phyloP scores from a whole-genome alignment of 2,329 filamentous ascomycete genomes.

The Ophiocordyceps camponoti-leonardi region DNA sequence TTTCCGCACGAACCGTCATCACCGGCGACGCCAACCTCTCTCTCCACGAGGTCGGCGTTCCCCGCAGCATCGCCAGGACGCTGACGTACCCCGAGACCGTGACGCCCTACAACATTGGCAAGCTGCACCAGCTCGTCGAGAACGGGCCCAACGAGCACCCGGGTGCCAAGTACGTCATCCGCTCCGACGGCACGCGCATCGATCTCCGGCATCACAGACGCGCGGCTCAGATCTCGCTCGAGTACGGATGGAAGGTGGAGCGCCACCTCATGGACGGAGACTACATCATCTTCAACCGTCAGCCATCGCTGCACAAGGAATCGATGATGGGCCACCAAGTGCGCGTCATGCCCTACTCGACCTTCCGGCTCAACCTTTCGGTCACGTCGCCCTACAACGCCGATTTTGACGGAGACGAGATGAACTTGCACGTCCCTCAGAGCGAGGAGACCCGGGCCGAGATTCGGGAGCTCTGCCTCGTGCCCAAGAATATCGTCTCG shows the following conservation, averaged over 20 bases:
- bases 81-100: constrained; percentile 95
- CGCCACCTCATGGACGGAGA: constrained; percentile 91
- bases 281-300: constrained; percentile 98
- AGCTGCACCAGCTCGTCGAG: constrained; percentile 72
- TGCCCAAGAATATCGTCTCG: constrained; percentile 97
- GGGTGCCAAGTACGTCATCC: constrained; percentile 90
- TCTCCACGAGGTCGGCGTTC: constrained; percentile 92
- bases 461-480: constrained; percentile 85
- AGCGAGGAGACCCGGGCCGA: constrained; percentile 94
- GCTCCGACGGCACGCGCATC: constrained; percentile 83
- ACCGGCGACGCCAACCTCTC: constrained; percentile 96
- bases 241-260: constrained; percentile 98
- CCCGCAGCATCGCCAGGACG: constrained; percentile 78
- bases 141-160: constrained; percentile 93
- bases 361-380: constrained; percentile 91
- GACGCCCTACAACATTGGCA: constrained; percentile 93
- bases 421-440: constrained; percentile 99
- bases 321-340: constrained; percentile 99
- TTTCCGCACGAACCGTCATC: constrained; percentile 98
- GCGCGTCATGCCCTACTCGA: constrained; percentile 96
- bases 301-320: constrained; percentile 97
- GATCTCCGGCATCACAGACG: constrained; percentile 88
- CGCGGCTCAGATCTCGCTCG: constrained; percentile 67
- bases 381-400: constrained; percentile 99
- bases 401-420: constrained; percentile 99